Evolutionary conservation across 805 yeast species (phyloP).

Genomic region (Monosporozyma unispora): DNA sequence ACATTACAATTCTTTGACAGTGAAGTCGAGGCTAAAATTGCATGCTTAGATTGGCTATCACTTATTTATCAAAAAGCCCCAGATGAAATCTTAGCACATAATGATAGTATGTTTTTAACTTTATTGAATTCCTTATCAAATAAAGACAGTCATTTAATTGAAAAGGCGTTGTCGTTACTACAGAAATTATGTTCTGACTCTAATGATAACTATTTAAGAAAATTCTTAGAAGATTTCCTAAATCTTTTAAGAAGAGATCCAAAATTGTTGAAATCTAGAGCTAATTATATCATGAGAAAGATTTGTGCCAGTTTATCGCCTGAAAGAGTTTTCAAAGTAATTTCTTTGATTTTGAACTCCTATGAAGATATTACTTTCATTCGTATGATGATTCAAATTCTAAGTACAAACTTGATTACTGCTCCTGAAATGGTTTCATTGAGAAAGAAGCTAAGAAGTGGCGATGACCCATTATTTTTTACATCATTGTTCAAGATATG

Average conservation of each 20-base stretch:
- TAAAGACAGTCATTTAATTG: slow-evolving; percentile 31
- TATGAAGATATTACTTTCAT: slow-evolving; percentile 61
- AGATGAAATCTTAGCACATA: slow-evolving; percentile 42
- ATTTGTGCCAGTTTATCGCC: slow-evolving; percentile 74
- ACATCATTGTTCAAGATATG: slow-evolving; percentile 75
- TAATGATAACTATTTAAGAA: slow-evolving; percentile 64
- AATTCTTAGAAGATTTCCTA: slow-evolving; percentile 64
- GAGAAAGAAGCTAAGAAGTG: slow-evolving; percentile 55
- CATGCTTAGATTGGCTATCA: slow-evolving; percentile 83
- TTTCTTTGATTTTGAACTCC: slow-evolving; percentile 62
- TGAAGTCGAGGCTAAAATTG: slow-evolving; percentile 72
- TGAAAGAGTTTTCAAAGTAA: slow-evolving; percentile 70
- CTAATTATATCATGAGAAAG: slow-evolving; percentile 77
- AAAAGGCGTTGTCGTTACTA: slow-evolving; percentile 24
- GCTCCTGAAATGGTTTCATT: slow-evolving; percentile 70
- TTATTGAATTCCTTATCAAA: slow-evolving; percentile 63
- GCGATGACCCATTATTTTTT: slow-evolving; percentile 69
- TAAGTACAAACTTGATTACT: slow-evolving; percentile 77
- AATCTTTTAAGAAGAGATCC: slow-evolving; percentile 62
- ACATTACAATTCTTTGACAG: slow-evolving; percentile 65
- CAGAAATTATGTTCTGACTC: slow-evolving; percentile 29
- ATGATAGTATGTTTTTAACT: slow-evolving; percentile 63
- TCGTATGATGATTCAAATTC: slow-evolving; percentile 73
- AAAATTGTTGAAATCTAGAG: slow-evolving; percentile 55
- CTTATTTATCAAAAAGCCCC: slow-evolving; percentile 70